Conservation (phyloP, 306 rosid genomes). For the Mimosa bimucronata region DNA sequence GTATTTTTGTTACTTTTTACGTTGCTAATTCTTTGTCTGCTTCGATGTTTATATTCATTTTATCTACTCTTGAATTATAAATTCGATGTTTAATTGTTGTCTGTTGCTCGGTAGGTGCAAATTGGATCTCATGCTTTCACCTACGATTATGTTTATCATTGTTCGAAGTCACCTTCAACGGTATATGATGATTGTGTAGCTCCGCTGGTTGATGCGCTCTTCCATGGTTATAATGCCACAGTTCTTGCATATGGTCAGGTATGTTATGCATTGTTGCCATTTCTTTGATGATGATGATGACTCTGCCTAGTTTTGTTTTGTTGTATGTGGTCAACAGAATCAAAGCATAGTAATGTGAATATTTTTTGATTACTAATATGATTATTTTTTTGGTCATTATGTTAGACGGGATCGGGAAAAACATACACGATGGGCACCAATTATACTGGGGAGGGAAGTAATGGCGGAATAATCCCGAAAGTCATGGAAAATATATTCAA, state of each 20-base stretch:
- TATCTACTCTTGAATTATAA: neutral
- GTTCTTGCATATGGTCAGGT: constrained; percentile 99
- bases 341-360: neutral
- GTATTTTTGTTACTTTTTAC: neutral
- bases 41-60: neutral
- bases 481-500: constrained; percentile 78
- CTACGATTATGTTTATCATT: constrained; percentile 78
- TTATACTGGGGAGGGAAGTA: constrained; percentile 68
- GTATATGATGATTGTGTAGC: constrained; percentile 83
- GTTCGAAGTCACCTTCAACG: constrained; percentile 50
- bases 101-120: constrained; percentile 59
- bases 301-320: neutral
- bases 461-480: constrained; percentile 72
- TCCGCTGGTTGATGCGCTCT: constrained; percentile 85
- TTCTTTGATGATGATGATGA: neutral
- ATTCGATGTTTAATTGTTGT: neutral
- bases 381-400: constrained; percentile 16
- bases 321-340: neutral
- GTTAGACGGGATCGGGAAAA: constrained; percentile 94
- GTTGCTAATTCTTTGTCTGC: neutral
- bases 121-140: constrained; percentile 90
- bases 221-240: constrained; percentile 90
- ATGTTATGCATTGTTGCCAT: neutral
- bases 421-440: constrained; percentile 83
- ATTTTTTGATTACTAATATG: neutral